A percentile compares a stretch with the other conserved stretches of the same genome.
Evolutionary conservation across 495 filamentous ascomycete species (phyloP).

Genomic region (Xylaria bambusicola): DNA sequence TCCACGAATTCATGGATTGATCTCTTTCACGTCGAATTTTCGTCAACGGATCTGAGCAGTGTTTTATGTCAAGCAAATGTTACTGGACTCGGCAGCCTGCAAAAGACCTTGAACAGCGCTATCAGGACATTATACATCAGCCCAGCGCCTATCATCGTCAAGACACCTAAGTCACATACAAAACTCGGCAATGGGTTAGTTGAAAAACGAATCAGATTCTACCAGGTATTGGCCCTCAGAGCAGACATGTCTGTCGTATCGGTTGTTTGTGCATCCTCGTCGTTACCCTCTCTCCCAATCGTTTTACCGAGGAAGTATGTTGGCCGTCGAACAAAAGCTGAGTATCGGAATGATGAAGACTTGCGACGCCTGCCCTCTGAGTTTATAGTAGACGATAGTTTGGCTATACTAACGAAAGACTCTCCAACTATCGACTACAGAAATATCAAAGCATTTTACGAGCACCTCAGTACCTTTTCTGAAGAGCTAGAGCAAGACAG

Average conservation of each 20-base stretch:
- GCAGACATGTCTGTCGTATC: slow-evolving; percentile 27
- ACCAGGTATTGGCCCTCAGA: slow-evolving; percentile 23
- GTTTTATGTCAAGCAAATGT: slow-evolving; percentile 27
- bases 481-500: background rate
- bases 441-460: slow-evolving; percentile 26
- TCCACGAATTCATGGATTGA: slow-evolving; percentile 24
- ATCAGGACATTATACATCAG: slow-evolving; percentile 23
- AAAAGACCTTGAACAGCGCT: slow-evolving; percentile 1
- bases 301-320: slow-evolving; percentile 16
- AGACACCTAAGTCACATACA: slow-evolving; percentile 6
- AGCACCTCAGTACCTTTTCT: slow-evolving; percentile 19
- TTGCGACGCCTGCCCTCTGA: slow-evolving; percentile 14
- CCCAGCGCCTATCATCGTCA: slow-evolving; percentile 22
- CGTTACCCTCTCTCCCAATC: slow-evolving; percentile 16
- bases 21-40: slow-evolving; percentile 37
- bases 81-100: slow-evolving; percentile 15
- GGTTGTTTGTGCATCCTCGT: slow-evolving; percentile 21
- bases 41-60: slow-evolving; percentile 22
- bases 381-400: slow-evolving; percentile 24
- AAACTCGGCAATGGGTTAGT: slow-evolving; percentile 17
- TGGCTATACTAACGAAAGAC: background rate
- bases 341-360: slow-evolving; percentile 6
- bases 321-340: background rate
- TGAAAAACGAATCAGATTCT: slow-evolving; percentile 23
- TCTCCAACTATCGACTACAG: background rate